Evolutionary conservation across 78 protist species (phyloP).

Genomic region (Dictyostelium intermedium): DNA sequence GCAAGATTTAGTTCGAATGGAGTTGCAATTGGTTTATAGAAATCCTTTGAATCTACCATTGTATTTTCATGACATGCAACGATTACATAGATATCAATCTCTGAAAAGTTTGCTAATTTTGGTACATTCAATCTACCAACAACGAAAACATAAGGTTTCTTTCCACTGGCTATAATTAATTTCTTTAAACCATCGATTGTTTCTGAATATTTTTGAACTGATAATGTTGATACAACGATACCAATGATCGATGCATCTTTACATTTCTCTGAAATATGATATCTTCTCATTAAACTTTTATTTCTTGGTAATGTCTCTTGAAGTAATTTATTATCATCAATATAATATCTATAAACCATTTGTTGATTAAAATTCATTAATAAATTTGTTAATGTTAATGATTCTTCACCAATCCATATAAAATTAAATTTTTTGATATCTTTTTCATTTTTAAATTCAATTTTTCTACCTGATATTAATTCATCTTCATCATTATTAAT

Average conservation of each 20-base stretch:
- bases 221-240: slow-evolving; percentile 82
- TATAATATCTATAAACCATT: slow-evolving; percentile 42
- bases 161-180: slow-evolving; percentile 48
- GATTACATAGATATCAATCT: slow-evolving; percentile 86
- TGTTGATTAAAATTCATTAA: slow-evolving; percentile 50
- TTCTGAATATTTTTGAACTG: slow-evolving; percentile 53
- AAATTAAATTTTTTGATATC: slow-evolving; percentile 23
- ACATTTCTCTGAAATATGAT: slow-evolving; percentile 69
- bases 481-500: neutral
- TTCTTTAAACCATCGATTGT: slow-evolving; percentile 48
- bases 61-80: slow-evolving; percentile 90
- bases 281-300: slow-evolving; percentile 70
- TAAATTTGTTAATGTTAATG: slow-evolving; percentile 53
- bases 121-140: slow-evolving; percentile 90
- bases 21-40: slow-evolving; percentile 87
- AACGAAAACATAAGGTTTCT: slow-evolving; percentile 82
- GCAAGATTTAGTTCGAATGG: slow-evolving; percentile 91
- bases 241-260: slow-evolving; percentile 84
- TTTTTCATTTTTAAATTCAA: neutral
- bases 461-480: slow-evolving; percentile 37
- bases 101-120: slow-evolving; percentile 92
- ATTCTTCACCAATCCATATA: slow-evolving; percentile 67
- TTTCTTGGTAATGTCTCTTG: slow-evolving; percentile 54
- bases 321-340: slow-evolving; percentile 5
- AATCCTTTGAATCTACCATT: slow-evolving; percentile 82